phyloP scores from a whole-genome alignment of 2,329 filamentous ascomycete genomes.

The Colletotrichum lini region DNA sequence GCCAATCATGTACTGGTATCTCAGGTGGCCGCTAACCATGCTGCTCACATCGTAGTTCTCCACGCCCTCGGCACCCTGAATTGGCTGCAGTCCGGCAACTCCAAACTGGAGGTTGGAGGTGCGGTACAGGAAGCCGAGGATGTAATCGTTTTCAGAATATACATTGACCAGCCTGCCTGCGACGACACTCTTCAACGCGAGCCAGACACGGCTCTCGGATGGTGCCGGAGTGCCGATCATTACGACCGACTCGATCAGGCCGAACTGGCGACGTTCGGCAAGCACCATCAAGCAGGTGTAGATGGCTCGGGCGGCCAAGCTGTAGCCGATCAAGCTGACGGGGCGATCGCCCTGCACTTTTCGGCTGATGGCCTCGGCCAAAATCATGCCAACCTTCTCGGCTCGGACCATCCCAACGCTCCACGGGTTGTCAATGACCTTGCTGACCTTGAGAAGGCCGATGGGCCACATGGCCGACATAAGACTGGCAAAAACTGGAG shows the following conservation, averaged over 20 bases:
- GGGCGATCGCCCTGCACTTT: slow-evolving; percentile 87
- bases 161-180: slow-evolving; percentile 90
- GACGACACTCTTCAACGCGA: slow-evolving; percentile 82
- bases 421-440: slow-evolving; percentile 87
- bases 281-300: slow-evolving; percentile 86
- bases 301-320: slow-evolving; percentile 85
- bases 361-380: slow-evolving; percentile 87
- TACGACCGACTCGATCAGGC: slow-evolving; percentile 87
- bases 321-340: slow-evolving; percentile 86
- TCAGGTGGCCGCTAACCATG: slow-evolving; percentile 77
- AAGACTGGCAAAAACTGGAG: slow-evolving; percentile 68
- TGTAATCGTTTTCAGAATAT: slow-evolving; percentile 88
- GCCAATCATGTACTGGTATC: slow-evolving; percentile 78
- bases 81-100: slow-evolving; percentile 84
- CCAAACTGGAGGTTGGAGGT: slow-evolving; percentile 86
- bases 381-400: slow-evolving; percentile 78
- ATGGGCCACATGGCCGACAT: slow-evolving; percentile 73
- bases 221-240: slow-evolving; percentile 88
- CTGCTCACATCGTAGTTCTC: slow-evolving; percentile 79
- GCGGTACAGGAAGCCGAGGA: slow-evolving; percentile 90
- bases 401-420: slow-evolving; percentile 81
- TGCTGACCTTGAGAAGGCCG: slow-evolving; percentile 76
- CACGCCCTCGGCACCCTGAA: slow-evolving; percentile 75
- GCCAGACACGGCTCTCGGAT: slow-evolving; percentile 80
- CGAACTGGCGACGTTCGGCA: slow-evolving; percentile 86